Base-by-base conservation (phyloP, 2,329 filamentous ascomycete species). In the Sodiomyces alkalinus region DNA sequence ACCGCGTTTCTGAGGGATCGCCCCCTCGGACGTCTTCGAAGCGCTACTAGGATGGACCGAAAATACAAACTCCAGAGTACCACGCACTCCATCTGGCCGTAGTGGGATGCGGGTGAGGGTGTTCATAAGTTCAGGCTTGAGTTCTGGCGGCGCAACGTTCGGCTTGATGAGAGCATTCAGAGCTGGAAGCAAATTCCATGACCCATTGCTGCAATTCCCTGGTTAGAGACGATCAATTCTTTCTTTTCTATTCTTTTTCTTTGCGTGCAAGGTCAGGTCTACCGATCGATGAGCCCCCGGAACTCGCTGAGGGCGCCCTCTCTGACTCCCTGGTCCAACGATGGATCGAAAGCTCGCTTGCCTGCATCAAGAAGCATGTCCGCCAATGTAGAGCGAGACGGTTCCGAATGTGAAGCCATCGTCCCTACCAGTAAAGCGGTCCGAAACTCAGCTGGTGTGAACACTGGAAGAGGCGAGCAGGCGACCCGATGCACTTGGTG, bases 51-150 rank as follows among this genome's bases (percentile, higher is more conserved):
- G 68, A 35, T 80, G 75, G 6, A 79, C 70, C 2, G 74, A 64
- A 32, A 80, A 76, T 19, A 82, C 60, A 42, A 81, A 81, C 42
- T 81, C 76, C 35, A 81, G 58, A 0, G 72, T 76, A 16, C 69
- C 64, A 19, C 76, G 64, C 10, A 82, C 72, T 12, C 77, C 77
- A 35, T 70, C 62, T 3, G 56, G 51, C 4, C 75, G 60, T 16
- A 80, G 55, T 1, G 77, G 76, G 7, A 81, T 43, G 9, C 59
- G 45, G 2, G 74, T 70, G 24, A 82, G 56, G 9, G 65, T 57
- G 32, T 59, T 59, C 39, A 74, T 56, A 2, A 81, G 44, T 22
- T 60, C 59, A 12, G 58, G 39, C 23, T 64, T 65, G n/a, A 80
- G 55, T 70, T 71, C 78, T 45, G 49, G 39, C 8, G 72, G 70